phyloP scores from a whole-genome alignment of 192 early-diverging fungal species.

The Coemansia sp. region DNA sequence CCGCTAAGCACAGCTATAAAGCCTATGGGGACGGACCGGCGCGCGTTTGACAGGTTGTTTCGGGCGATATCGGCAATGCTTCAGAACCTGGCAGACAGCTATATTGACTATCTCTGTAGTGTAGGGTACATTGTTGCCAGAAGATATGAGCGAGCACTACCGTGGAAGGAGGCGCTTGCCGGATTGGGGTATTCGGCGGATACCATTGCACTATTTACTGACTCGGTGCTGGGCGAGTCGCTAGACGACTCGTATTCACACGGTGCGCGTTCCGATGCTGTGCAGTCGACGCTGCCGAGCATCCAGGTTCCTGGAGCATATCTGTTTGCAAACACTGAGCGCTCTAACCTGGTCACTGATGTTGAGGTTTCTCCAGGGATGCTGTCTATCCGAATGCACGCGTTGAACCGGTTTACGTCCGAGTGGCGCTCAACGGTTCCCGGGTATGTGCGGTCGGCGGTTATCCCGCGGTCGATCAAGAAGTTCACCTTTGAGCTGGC shows the following conservation, averaged over 20 bases:
- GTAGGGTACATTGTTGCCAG: conserved; percentile 42
- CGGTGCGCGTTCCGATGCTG: neutral
- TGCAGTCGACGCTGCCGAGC: conserved; percentile 24
- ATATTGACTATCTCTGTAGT: conserved; percentile 53
- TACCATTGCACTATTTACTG: conserved; percentile 24
- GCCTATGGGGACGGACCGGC: conserved; percentile 28
- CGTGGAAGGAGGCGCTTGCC: conserved; percentile 39
- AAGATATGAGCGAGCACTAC: conserved; percentile 30
- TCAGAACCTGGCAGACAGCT: conserved; percentile 51
- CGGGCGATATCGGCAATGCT: conserved; percentile 46
- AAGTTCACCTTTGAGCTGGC: conserved; percentile 52
- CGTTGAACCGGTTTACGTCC: conserved; percentile 43
- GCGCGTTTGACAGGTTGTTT: conserved; percentile 37
- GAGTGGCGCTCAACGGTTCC: conserved; percentile 54
- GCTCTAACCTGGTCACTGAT: conserved; percentile 48
- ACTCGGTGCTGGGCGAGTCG: conserved; percentile 18
- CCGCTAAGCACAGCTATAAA: conserved; percentile 36
- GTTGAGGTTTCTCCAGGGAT: conserved; percentile 42
- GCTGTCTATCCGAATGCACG: conserved; percentile 51
- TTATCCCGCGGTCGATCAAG: conserved; percentile 45
- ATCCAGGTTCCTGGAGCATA: conserved; percentile 44
- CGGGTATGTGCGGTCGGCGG: conserved; percentile 42
- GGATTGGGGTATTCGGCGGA: conserved; percentile 34
- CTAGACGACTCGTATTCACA: conserved; percentile 7
- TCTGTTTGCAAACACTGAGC: conserved; percentile 50